Evolutionary conservation across 2,329 filamentous ascomycete species (phyloP).

Genomic region (Calonectria pseudoturangicola): DNA sequence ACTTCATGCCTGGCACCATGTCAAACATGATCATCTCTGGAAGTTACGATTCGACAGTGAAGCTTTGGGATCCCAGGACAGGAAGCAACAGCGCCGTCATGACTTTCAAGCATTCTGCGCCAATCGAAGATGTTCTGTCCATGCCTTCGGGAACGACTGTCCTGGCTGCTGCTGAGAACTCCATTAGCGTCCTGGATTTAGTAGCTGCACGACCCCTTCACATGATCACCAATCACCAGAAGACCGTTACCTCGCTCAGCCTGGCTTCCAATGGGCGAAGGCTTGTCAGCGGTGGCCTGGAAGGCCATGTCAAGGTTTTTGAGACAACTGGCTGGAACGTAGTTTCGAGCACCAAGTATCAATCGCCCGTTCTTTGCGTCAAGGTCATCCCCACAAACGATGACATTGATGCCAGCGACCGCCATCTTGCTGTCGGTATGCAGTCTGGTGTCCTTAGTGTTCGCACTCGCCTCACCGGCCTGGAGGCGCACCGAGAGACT

Average conservation of each 20-base stretch:
- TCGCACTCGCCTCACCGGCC: slow-evolving; percentile 89
- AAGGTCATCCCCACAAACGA: slow-evolving; percentile 76
- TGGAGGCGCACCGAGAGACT: slow-evolving; percentile 84
- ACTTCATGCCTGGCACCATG: slow-evolving; percentile 85
- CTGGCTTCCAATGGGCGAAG: slow-evolving; percentile 87
- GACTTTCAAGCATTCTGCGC: slow-evolving; percentile 95
- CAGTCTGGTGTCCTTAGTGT: slow-evolving; percentile 94
- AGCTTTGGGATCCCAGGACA: slow-evolving; percentile 92
- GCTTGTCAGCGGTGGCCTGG: slow-evolving; percentile 90
- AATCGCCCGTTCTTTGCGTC: slow-evolving; percentile 90
- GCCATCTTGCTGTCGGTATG: slow-evolving; percentile 96
- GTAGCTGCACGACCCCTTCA: slow-evolving; percentile 92
- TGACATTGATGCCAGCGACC: slow-evolving; percentile 79
- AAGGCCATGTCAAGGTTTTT: slow-evolving; percentile 98
- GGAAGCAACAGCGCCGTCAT: slow-evolving; percentile 82
- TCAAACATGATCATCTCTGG: slow-evolving; percentile 90
- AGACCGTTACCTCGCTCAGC: slow-evolving; percentile 93
- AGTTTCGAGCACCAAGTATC: slow-evolving; percentile 95
- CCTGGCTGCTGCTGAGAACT: slow-evolving; percentile 88
- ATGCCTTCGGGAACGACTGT: slow-evolving; percentile 91
- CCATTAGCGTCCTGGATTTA: slow-evolving; percentile 93
- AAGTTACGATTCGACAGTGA: slow-evolving; percentile 95
- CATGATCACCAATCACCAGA: slow-evolving; percentile 95
- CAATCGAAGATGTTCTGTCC: slow-evolving; percentile 91
- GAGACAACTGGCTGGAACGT: slow-evolving; percentile 97